Evolutionary conservation across 2,329 filamentous ascomycete genomes (phyloP).

Genomic region (Corinectria fuckeliana): DNA sequence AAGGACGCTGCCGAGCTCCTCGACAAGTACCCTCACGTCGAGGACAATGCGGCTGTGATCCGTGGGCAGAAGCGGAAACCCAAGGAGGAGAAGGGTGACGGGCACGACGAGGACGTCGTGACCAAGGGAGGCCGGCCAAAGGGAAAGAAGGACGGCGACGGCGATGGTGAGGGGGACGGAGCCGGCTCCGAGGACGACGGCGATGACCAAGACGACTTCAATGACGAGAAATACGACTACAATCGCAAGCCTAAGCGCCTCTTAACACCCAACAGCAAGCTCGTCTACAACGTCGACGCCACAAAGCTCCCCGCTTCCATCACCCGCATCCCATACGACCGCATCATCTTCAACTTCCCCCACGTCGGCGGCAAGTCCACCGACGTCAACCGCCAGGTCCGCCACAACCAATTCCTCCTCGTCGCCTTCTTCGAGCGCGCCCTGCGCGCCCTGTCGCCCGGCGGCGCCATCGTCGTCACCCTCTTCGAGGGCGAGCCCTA

Average conservation of each 20-base stretch:
- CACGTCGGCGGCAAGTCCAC: conserved; percentile 92
- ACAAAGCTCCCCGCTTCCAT: conserved; percentile 62
- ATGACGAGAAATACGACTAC: conserved; percentile 29
- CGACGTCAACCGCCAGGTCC: conserved; percentile 92
- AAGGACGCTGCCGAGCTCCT: conserved; percentile 61
- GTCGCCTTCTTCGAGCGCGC: conserved; percentile 70
- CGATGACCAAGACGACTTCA: conserved; percentile 26
- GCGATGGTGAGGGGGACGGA: conserved; percentile 15
- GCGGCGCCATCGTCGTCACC: conserved; percentile 76
- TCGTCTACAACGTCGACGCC: conserved; percentile 72
- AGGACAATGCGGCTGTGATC: conserved; percentile 63
- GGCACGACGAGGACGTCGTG: conserved; percentile 5
- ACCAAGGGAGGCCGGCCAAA: conserved; percentile 17
- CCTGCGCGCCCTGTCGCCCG: conserved; percentile 46
- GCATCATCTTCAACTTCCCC: conserved; percentile 94
- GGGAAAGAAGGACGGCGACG: conserved; percentile 26
- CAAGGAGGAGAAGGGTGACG: conserved; percentile 14
- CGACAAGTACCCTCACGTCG: conserved; percentile 77
- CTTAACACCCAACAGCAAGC: conserved; percentile 38
- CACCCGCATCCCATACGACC: conserved; percentile 64
- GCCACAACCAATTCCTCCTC: conserved; percentile 84
- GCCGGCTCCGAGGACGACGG: conserved; percentile 25
- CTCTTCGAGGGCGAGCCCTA: conserved; percentile 95
- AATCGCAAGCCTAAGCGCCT: conserved; percentile 24
- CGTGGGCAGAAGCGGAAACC: conserved; percentile 29